These are phyloP conservation scores for Penicillium concentricum DNA, from an alignment of 2,329 filamentous ascomycete genomes.

Conservation along the genomic window DNA sequence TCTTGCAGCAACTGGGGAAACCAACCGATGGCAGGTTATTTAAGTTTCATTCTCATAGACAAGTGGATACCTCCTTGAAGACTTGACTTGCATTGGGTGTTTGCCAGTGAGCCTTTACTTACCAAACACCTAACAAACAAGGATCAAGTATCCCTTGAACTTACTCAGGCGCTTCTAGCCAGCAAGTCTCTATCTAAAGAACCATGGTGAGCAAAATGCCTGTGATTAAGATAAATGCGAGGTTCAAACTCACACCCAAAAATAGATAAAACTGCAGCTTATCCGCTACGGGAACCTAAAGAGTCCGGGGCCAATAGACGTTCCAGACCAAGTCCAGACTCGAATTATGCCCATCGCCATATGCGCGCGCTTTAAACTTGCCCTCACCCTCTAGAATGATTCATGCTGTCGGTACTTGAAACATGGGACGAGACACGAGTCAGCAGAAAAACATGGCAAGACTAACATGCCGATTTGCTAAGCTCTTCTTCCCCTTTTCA, in stretches of 20 bases:
- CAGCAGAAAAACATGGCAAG: background rate
- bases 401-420: conserved; percentile 12
- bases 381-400: background rate
- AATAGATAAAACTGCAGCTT: conserved; percentile 4
- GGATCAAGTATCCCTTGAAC: background rate
- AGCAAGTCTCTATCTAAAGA: background rate
- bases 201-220: background rate
- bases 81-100: conserved; percentile 6
- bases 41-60: conserved; percentile 6
- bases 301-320: background rate
- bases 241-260: background rate
- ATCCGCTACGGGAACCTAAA: conserved; percentile 7
- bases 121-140: background rate
- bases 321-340: conserved; percentile 3
- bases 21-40: background rate
- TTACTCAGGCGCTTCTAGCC: background rate
- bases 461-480: background rate
- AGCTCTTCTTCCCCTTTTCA: conserved; percentile 1
- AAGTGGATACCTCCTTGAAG: conserved; percentile 3
- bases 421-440: conserved; percentile 3
- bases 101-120: background rate
- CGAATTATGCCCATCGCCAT: background rate
- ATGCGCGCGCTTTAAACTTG: conserved; percentile 11
- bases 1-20: conserved; percentile 15
- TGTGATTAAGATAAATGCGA: background rate